These are phyloP conservation scores for Prillingera fragicola DNA, from an alignment of 1,284 basidiomycete species.

Conservation along the genomic window DNA sequence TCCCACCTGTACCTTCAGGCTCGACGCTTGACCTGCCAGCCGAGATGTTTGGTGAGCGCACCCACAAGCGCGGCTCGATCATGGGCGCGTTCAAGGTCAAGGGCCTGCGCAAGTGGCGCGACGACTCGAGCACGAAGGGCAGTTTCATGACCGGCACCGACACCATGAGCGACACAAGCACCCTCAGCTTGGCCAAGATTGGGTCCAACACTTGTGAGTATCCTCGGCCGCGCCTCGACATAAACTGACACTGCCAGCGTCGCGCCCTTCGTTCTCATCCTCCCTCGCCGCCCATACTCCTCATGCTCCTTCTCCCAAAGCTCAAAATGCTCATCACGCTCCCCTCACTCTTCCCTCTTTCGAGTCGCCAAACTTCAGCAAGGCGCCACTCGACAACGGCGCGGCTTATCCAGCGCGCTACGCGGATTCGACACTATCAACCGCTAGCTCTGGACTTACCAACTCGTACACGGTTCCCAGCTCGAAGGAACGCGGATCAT, in stretches of 20 bases:
- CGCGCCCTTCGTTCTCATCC: constrained; percentile 5
- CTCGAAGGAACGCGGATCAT: too few species aligned
- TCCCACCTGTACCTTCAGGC: constrained; percentile 17
- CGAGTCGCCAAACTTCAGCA: too few species aligned
- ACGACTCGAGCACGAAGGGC: constrained; percentile 11
- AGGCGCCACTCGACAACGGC: too few species aligned
- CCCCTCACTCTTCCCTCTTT: too few species aligned
- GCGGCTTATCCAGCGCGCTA: too few species aligned
- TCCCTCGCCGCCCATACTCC: too few species aligned
- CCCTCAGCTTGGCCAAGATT: constrained; percentile 8
- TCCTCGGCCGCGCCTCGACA: too few species aligned
- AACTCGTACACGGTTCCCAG: too few species aligned
- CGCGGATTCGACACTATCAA: too few species aligned
- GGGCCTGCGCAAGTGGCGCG: constrained; percentile 15
- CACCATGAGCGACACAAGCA: not conserved
- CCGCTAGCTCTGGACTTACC: too few species aligned
- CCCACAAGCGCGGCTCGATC: constrained; percentile 23
- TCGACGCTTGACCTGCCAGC: constrained; percentile 23
- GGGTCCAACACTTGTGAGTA: constrained; percentile 15
- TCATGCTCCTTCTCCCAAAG: too few species aligned
- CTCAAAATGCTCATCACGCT: too few species aligned
- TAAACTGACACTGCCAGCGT: not conserved
- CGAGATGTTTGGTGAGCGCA: constrained; percentile 12
- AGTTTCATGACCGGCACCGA: constrained; percentile 10
- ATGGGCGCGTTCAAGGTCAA: constrained; percentile 27